Evolutionary conservation across 768 basidiomycete species (phyloP).

Genomic region (Kwoniella botswanensis): DNA sequence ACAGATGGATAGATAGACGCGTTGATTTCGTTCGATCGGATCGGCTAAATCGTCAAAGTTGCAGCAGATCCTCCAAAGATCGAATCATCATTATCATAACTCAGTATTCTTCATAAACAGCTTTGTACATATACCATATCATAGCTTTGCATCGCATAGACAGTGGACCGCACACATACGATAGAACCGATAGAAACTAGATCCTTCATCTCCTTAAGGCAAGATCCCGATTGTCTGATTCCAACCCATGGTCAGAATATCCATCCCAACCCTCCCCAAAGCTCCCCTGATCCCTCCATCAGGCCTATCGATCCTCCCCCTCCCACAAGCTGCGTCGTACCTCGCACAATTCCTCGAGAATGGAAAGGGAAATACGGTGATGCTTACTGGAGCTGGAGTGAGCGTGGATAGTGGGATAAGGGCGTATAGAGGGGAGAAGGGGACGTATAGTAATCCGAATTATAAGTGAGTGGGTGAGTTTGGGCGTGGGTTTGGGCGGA

Average conservation of each 20-base stretch:
- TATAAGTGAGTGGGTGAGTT: constrained; percentile 43
- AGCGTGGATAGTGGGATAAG: constrained; percentile 94
- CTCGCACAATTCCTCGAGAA: constrained; percentile 65
- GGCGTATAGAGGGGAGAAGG: constrained; percentile 87
- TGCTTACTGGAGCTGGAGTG: constrained; percentile 90
- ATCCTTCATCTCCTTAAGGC: neutral
- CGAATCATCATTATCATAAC: too few relatives aligned
- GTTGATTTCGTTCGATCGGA: too few relatives aligned
- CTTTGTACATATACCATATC: too few relatives aligned
- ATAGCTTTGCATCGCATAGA: too few relatives aligned
- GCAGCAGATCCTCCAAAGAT: too few relatives aligned
- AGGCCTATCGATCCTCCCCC: constrained; percentile 46
- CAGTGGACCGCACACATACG: too few relatives aligned
- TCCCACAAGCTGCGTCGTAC: constrained; percentile 40
- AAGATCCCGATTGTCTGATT: neutral
- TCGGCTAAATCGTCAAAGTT: too few relatives aligned
- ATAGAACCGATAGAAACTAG: too few relatives aligned
- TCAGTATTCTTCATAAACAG: too few relatives aligned
- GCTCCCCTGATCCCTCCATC: constrained; percentile 40
- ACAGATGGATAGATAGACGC: too few relatives aligned
- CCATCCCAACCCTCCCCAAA: constrained; percentile 55
- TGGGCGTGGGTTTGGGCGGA: neutral
- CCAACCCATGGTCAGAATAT: constrained; percentile 50
- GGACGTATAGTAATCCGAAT: constrained; percentile 61
- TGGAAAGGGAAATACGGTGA: constrained; percentile 68